Conservation (phyloP, 441 rosid species). For the Bruguiera hainesii region DNA sequence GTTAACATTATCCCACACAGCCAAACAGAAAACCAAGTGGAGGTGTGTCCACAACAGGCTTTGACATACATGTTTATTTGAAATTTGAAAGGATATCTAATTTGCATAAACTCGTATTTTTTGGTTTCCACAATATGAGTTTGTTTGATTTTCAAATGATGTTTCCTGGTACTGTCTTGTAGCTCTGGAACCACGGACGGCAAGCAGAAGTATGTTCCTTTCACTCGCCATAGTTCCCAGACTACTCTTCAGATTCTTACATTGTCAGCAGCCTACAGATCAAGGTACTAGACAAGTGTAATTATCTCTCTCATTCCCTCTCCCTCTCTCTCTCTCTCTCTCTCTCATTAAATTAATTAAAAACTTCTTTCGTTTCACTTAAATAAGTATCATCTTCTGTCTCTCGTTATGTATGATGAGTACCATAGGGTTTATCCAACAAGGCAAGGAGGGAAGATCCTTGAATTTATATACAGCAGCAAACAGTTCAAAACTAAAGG, state of each 20-base stretch:
- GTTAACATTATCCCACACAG: no score
- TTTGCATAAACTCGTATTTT: neutral
- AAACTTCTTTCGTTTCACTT: no score
- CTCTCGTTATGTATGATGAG: neutral
- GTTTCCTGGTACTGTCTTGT: neutral
- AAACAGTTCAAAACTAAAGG: conserved; percentile 71
- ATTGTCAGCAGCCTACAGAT: conserved; percentile 82
- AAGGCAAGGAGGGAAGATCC: conserved; percentile 74
- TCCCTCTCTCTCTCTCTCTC: neutral
- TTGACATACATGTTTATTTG: neutral
- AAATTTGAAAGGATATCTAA: neutral
- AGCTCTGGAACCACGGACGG: conserved; percentile 98
- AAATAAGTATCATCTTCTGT: neutral
- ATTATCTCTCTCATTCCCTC: neutral
- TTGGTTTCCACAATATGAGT: neutral
- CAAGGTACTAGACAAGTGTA: conserved; percentile 43
- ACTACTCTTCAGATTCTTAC: conserved; percentile 74
- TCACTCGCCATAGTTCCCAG: conserved; percentile 63
- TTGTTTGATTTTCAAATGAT: conserved; percentile 8
- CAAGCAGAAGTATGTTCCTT: conserved; percentile 74
- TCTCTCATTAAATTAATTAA: no score
- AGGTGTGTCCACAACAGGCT: neutral
- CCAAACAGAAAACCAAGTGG: no score
- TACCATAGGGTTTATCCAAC: conserved; percentile 57
- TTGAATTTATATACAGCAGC: conserved; percentile 81